A percentile compares a stretch with the other conserved stretches of the same genome.
These are phyloP conservation scores for Mycena kentingensis DNA, from an alignment of 768 basidiomycete genomes.

Conservation along the genomic window DNA sequence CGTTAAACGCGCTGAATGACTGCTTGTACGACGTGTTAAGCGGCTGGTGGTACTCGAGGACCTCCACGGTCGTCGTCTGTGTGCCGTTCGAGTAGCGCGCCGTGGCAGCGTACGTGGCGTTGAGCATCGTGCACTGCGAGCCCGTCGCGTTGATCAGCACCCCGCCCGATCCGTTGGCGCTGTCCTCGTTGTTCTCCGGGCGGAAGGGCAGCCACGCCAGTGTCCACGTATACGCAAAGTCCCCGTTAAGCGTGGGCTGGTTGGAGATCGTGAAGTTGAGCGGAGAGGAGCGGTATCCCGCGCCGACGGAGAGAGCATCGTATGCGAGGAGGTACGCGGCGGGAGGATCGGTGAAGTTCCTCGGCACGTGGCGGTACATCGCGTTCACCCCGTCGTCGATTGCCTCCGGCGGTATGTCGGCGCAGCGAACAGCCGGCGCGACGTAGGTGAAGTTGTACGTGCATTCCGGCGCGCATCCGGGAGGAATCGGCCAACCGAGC, in stretches of 20 bases:
- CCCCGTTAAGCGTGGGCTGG: background rate
- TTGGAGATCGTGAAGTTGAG: constrained; percentile 10
- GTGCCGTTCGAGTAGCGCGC: constrained; percentile 7
- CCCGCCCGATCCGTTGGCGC: no score
- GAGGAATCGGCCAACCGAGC: constrained; percentile 12
- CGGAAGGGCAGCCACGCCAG: constrained; percentile 5
- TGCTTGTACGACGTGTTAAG: constrained; percentile 10
- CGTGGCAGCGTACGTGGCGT: constrained; percentile 4
- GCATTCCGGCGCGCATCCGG: constrained; percentile 14
- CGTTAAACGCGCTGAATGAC: background rate
- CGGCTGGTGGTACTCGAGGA: constrained; percentile 5
- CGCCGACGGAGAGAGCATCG: background rate
- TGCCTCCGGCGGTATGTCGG: constrained; percentile 5
- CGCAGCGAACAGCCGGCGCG: constrained; percentile 9
- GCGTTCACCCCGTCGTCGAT: background rate
- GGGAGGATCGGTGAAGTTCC: constrained; percentile 6
- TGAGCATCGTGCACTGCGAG: constrained; percentile 3
- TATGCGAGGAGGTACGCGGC: constrained; percentile 9
- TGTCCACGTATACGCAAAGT: background rate
- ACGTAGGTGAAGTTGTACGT: constrained; percentile 7
- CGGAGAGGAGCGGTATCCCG: background rate
- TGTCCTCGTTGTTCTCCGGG: background rate
- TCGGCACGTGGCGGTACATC: background rate
- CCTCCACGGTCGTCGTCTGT: background rate
- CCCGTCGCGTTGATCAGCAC: constrained; percentile 10